Evolutionary conservation across 306 rosid species (phyloP), one percentile per base, ranked within the genome.

Genomic region (Lathyrus aphaca): DNA sequence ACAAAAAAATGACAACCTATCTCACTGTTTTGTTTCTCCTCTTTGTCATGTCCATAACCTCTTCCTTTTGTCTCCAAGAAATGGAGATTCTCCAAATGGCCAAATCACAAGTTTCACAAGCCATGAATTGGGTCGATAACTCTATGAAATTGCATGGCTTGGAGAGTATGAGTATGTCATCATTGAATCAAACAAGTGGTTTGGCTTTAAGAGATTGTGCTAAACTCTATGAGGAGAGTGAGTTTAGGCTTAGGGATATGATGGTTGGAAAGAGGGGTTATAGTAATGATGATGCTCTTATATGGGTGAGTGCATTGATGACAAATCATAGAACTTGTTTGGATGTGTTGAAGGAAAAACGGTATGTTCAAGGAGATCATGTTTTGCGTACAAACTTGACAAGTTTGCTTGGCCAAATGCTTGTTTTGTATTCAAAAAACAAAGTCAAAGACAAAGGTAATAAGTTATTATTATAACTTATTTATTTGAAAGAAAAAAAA

Each of bases 171-270:
- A 27, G 14, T 14, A 18, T 42, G 10, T 6, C 14, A 27, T 13
- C 8, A 21, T 23, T 7, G 6, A 13, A 68, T 10, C 40, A 48
- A 11, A 32, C 23, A 1, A 63, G 17, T 29, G 55, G 46, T 19
- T 49, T 74, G 59, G 85, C 85, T 35, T 64, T 83, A 5, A 75
- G 75, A 16, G 92, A 89, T 71, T 86, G 90, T 81, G 75, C 66
- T 7, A 83, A 76, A 61, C 87, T 89, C 29, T 89, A 86, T 54
- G 85, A 74, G 10, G 89, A 89, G 68, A 86, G 96, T 27, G 83
- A 80, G 79, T 38, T 12, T 2, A 38, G 81, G 53, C 82, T 87
- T 6, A 17, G 64, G 37, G 58, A 66, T 37, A 60, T 89, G 76
- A 29, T 83, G 27, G 63, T 74, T 27, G 11, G 27, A 1, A 40